Base-by-base conservation (phyloP, 179 eudicot species). In the Sideroxylon spinosum region DNA sequence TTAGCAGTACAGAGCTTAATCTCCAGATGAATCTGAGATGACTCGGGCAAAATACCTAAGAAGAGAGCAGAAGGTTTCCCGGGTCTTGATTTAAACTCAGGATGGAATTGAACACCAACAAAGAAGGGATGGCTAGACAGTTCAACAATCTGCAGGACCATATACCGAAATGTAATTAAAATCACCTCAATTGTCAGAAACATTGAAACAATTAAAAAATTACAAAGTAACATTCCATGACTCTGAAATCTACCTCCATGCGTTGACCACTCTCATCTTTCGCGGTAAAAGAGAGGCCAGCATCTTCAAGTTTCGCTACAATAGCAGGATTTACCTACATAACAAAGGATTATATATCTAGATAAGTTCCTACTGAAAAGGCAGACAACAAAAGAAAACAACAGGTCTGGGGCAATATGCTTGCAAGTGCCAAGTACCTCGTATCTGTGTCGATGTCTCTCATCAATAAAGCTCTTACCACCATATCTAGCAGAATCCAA, bases 391-490 rank as follows among this genome's bases (percentile, higher is more conserved):
- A 71, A n/a, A 19, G 23, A 60, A 37, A 52, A 48, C 19, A 66
- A 12, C n/a, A 29, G 57, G 7, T 13, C 44, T 23, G 9, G 37
- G 28, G 74, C 86, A 70, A 67, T 59, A 23, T 68, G 55, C 10
- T 55, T 59, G 68, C 16, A 4, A 28, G 44, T 20, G 80, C 37
- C 48, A 68, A 68, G 14, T 81, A 95, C 99, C 98, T 96, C 99
- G 48, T 96, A 96, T 92, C 99, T 86, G 82, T 96, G 99, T 6
- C 99, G 93, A 87, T 96, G 99, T 76, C 99, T 87, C 86, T 96
- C 99, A 69, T 96, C 97, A 65, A 96, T 85, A 84, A 86, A 92
- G 78, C 85, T 89, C 63, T 49, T 79, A 79, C 87, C 92, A 23
- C 95, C 99, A 78, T 96, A 92, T 78, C 99, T 95, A 81, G 2